phyloP scores from a whole-genome alignment of 169 alveolate genomes.

The Neospora caninum region DNA sequence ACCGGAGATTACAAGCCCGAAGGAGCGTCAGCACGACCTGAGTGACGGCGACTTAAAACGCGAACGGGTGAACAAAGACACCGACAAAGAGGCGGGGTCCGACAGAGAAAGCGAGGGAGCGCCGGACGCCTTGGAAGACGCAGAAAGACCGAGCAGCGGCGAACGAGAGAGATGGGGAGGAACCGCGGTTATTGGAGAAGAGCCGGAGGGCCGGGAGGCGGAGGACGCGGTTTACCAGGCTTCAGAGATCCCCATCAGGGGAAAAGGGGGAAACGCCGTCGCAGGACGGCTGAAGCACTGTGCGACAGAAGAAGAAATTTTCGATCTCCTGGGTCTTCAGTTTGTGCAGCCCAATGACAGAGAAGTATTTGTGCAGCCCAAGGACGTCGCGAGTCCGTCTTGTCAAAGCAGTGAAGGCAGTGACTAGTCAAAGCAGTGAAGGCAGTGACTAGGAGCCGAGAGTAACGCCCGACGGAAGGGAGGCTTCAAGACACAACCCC shows the following conservation, averaged over 20 bases:
- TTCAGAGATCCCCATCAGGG: too few species aligned
- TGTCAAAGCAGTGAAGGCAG: too few species aligned
- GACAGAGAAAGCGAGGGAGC: too few species aligned
- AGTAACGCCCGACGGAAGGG: too few species aligned
- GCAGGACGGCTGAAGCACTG: not conserved
- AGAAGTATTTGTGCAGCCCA: not conserved
- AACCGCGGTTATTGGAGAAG: not conserved
- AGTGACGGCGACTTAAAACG: not conserved
- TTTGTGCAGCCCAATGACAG: not conserved
- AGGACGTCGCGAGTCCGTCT: not conserved
- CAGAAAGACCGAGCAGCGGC: too few species aligned
- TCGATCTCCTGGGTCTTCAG: constrained; percentile 31
- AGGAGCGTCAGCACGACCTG: not conserved
- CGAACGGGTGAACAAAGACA: not conserved
- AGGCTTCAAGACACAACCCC: too few species aligned
- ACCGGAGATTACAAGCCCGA: not conserved
- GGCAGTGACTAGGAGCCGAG: too few species aligned
- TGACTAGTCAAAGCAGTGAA: too few species aligned
- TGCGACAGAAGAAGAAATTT: constrained; percentile 29
- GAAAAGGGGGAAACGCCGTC: not conserved
- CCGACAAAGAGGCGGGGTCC: too few species aligned
- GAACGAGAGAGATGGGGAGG: too few species aligned
- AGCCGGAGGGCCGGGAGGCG: not conserved
- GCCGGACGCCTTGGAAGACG: too few species aligned
- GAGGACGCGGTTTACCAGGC: too few species aligned